Evolutionary conservation across 192 early-diverging fungal genomes (phyloP).

Genomic region (Geranomyces variabilis): DNA sequence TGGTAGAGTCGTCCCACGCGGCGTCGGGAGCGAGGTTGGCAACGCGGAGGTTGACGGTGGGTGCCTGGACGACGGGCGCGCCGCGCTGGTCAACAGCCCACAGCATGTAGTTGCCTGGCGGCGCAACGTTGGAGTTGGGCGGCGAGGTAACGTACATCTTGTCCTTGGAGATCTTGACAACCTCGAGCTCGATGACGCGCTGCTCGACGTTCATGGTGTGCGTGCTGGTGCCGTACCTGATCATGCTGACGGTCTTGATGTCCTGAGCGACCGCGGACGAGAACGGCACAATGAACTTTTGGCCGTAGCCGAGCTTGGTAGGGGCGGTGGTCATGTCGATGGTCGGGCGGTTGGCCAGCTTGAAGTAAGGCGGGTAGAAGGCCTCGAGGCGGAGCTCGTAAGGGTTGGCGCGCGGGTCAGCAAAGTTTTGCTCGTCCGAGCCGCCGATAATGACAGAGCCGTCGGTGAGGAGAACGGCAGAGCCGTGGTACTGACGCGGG

Average conservation of each 20-base stretch:
- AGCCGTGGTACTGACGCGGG: slow-evolving; percentile 32
- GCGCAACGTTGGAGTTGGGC: slow-evolving; percentile 27
- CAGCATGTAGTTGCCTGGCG: slow-evolving; percentile 39
- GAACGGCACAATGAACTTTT: slow-evolving; percentile 25
- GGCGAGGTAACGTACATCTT: slow-evolving; percentile 23
- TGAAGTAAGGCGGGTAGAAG: slow-evolving; percentile 25
- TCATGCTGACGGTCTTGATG: slow-evolving; percentile 25
- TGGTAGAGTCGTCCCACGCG: slow-evolving; percentile 16
- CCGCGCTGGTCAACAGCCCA: slow-evolving; percentile 30
- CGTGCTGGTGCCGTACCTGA: slow-evolving; percentile 32
- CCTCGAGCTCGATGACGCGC: slow-evolving; percentile 23
- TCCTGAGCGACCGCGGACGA: neutral
- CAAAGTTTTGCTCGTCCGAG: slow-evolving; percentile 49
- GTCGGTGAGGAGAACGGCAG: slow-evolving; percentile 44
- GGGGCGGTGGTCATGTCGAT: slow-evolving; percentile 9
- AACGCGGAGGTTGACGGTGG: slow-evolving; percentile 25
- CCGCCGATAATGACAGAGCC: slow-evolving; percentile 49
- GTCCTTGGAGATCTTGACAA: slow-evolving; percentile 7
- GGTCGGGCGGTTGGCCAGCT: slow-evolving; percentile 33
- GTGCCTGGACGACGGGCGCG: slow-evolving; percentile 23
- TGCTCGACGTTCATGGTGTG: slow-evolving; percentile 37
- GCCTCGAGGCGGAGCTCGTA: slow-evolving; percentile 21
- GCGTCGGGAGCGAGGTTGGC: slow-evolving; percentile 16
- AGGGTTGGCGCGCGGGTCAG: slow-evolving; percentile 26
- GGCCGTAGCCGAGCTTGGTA: slow-evolving; percentile 8